Conservation (phyloP, 495 filamentous ascomycete genomes). For the Hypomontagnella monticulosa region DNA sequence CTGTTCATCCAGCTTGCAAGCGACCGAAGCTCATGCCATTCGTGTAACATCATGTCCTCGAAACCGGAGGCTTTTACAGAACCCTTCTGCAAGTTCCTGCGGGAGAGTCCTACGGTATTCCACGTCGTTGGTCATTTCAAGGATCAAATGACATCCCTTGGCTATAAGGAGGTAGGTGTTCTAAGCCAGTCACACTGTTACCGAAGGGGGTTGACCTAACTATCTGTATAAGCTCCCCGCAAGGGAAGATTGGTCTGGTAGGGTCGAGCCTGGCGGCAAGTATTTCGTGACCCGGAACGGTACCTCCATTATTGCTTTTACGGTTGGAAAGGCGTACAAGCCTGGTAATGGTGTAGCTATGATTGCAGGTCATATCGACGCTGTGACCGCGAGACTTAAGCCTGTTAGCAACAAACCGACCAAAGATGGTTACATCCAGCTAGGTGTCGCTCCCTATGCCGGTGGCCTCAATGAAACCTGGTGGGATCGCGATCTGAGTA, state of each 20-base stretch:
- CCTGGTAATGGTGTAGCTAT: constrained; percentile 83
- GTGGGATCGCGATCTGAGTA: constrained; percentile 93
- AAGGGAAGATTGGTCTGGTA: constrained; percentile 78
- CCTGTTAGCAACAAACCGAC: constrained; percentile 82
- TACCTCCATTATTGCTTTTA: constrained; percentile 87
- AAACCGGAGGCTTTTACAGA: constrained; percentile 74
- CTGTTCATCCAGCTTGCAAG: constrained; percentile 14
- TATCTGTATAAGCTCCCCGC: constrained; percentile 68
- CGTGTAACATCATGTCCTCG: constrained; percentile 47
- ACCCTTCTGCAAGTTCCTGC: constrained; percentile 89
- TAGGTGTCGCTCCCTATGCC: constrained; percentile 93
- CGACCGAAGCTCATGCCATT: constrained; percentile 27
- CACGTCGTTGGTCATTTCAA: constrained; percentile 83
- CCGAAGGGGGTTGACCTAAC: constrained; percentile 21
- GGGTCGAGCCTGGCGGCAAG: constrained; percentile 81
- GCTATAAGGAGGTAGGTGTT: constrained; percentile 69
- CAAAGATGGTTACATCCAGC: constrained; percentile 85
- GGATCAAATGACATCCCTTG: constrained; percentile 71
- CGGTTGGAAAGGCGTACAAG: constrained; percentile 81
- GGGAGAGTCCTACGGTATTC: constrained; percentile 89
- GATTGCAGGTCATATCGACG: constrained; percentile 92
- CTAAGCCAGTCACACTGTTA: not conserved
- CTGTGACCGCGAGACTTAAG: constrained; percentile 87
- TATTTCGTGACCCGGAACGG: constrained; percentile 90
- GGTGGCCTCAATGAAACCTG: constrained; percentile 85